Conservation (phyloP, 2,329 filamentous ascomycete genomes). For the Helminthosporium solani region DNA sequence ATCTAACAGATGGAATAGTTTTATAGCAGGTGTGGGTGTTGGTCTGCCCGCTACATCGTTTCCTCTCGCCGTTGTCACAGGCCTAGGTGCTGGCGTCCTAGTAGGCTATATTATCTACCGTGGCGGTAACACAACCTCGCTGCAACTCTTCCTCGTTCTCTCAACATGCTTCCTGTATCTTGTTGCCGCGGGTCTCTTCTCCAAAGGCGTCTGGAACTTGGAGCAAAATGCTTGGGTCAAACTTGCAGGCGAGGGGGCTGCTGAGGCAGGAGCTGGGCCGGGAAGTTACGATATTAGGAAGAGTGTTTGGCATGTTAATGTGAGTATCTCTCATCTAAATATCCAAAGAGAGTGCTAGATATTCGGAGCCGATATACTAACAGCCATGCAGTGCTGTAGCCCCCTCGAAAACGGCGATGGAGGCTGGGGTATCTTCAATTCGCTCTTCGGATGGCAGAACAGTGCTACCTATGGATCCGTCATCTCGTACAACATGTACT, state of each 20-base stretch:
- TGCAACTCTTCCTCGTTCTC: slow-evolving; percentile 77
- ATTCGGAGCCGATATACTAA: slow-evolving; percentile 39
- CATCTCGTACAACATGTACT: slow-evolving; percentile 85
- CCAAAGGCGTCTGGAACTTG: slow-evolving; percentile 72
- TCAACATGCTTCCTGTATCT: slow-evolving; percentile 84
- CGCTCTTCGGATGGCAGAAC: slow-evolving; percentile 84
- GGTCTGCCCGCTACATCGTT: slow-evolving; percentile 73
- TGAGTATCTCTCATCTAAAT: slow-evolving; percentile 47
- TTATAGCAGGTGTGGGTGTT: slow-evolving; percentile 81
- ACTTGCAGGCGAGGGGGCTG: slow-evolving; percentile 62
- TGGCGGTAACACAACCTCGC: slow-evolving; percentile 63
- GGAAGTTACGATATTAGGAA: slow-evolving; percentile 78
- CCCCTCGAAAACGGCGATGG: slow-evolving; percentile 70
- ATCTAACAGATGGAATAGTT: too few species aligned
- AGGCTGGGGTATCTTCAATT: slow-evolving; percentile 86
- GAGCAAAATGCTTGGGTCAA: slow-evolving; percentile 69
- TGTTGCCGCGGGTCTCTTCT: slow-evolving; percentile 79
- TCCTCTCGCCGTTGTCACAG: slow-evolving; percentile 73
- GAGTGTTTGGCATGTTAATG: slow-evolving; percentile 79
- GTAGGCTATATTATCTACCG: slow-evolving; percentile 78
- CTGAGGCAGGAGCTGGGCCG: slow-evolving; percentile 64
- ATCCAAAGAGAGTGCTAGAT: background rate
- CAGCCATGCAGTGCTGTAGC: slow-evolving; percentile 63
- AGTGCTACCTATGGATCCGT: slow-evolving; percentile 85
- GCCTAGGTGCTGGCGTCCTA: slow-evolving; percentile 64